phyloP scores from a whole-genome alignment of 371 early-diverging fungal genomes.

The Saksenaea vasiformis region DNA sequence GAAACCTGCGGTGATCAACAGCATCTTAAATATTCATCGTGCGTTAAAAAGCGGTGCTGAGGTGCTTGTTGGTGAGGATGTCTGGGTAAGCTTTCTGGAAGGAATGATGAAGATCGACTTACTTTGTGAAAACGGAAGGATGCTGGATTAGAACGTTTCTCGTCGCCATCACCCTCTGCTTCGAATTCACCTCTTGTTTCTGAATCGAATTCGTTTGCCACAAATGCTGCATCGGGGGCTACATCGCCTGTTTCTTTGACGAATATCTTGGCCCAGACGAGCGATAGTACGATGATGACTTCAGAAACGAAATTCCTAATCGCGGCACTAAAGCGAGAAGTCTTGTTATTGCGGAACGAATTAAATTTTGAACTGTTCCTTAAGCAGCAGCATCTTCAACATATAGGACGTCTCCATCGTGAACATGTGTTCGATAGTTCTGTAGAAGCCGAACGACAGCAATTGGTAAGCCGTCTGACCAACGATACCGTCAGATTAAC shows the following conservation, averaged over 20 bases:
- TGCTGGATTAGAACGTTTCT: constrained; percentile 26
- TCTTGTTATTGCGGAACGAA: constrained; percentile 60
- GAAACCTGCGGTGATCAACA: constrained; percentile 33
- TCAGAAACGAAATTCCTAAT: constrained; percentile 38
- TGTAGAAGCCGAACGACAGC: constrained; percentile 66
- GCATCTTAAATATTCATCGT: constrained; percentile 45
- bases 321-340: constrained; percentile 58
- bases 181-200: constrained; percentile 7
- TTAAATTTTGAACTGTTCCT: constrained; percentile 69
- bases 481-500: not conserved
- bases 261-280: not conserved
- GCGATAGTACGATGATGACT: constrained; percentile 11
- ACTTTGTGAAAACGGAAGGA: constrained; percentile 18
- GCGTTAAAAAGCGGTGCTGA: constrained; percentile 56
- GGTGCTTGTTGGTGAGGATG: constrained; percentile 53
- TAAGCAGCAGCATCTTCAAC: constrained; percentile 69
- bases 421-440: constrained; percentile 66
- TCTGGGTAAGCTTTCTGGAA: constrained; percentile 43
- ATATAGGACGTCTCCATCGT: constrained; percentile 64
- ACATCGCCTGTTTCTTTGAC: not conserved
- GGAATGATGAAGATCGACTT: not conserved
- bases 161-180: constrained; percentile 16
- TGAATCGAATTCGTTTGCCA: constrained; percentile 10
- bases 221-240: constrained; percentile 2
- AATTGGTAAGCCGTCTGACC: constrained; percentile 32